A percentile compares a stretch with the other conserved stretches of the same genome.
Conservation (phyloP, 2,329 filamentous ascomycete species). For the Alternaria solani region DNA sequence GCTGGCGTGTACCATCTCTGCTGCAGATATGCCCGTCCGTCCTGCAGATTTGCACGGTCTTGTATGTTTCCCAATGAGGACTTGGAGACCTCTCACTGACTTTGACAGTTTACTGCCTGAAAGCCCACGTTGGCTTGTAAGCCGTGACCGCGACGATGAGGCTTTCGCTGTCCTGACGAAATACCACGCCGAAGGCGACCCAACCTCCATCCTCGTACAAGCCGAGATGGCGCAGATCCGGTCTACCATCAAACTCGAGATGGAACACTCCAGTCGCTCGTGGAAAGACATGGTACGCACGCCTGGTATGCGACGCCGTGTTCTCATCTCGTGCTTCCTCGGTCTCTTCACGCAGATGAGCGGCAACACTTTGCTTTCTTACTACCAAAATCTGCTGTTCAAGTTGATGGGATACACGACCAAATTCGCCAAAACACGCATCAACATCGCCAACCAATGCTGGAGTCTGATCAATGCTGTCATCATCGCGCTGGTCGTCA, state of each 20-base stretch:
- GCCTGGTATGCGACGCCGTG: constrained; percentile 51
- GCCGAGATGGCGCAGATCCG: constrained; percentile 69
- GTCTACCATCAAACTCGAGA: constrained; percentile 63
- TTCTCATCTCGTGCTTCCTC: constrained; percentile 42
- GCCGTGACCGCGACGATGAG: constrained; percentile 60
- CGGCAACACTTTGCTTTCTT: constrained; percentile 51
- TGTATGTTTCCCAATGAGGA: constrained; percentile 24
- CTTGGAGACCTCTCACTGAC: constrained; percentile 2
- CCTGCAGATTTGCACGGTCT: constrained; percentile 51
- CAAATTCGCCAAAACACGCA: constrained; percentile 50
- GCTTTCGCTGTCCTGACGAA: constrained; percentile 48
- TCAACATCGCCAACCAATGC: constrained; percentile 53
- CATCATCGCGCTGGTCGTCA: constrained; percentile 51
- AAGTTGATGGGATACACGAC: constrained; percentile 52
- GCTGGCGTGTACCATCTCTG: constrained; percentile 61
- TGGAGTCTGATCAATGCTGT: constrained; percentile 54
- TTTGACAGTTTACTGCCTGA: constrained; percentile 45
- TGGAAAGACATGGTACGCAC: constrained; percentile 64
- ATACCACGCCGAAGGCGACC: constrained; percentile 57
- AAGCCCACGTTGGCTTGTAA: constrained; percentile 60
- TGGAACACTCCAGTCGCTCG: constrained; percentile 61
- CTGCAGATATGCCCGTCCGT: constrained; percentile 61
- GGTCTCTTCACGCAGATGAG: constrained; percentile 53
- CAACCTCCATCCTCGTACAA: constrained; percentile 51
- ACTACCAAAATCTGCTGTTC: constrained; percentile 50